Evolutionary conservation across 2,329 filamentous ascomycete species (phyloP), one percentile per base, ranked within the genome.

Genomic region (Didymella segeticola): DNA sequence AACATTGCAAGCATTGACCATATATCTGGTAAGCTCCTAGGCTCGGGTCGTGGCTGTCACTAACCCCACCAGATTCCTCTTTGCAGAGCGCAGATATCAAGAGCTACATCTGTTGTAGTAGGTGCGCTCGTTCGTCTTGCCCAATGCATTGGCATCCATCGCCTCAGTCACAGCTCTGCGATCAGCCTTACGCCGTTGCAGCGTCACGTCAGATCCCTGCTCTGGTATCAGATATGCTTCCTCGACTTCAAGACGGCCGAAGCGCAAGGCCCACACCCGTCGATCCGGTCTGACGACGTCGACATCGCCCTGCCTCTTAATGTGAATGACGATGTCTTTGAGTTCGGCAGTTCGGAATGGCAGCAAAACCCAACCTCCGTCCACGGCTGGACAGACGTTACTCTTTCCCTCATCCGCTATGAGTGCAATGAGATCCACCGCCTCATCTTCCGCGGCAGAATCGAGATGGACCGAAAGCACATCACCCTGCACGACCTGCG

Each of bases 141-240:
- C 7, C 72, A 75, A 47, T 74, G 72, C 55, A 73, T 75, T 34
- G 72, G 72, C 49, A 75, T 75, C 30, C 72, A 75, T 37, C 70
- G 72, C 20, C 57, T 72, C 14, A 69, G 63, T 25, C 65, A 73
- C 55, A 72, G 58, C 47, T 72, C 69, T 31, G 66, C 71, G 11
- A 69, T 66, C 39, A 71, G 64, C 33, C 62, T 75, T 2, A 74
- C 69, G 5, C 72, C 71, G 1, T 53, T 73, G 3, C 71, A 75
- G 56, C 66, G 71, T 7, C 72, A 75, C 39, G 67, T 73, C 3
- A 64, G 72, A 15, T 73, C 72, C 10, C 60, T 75, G 4, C 61
- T 75, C 17, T 75, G 72, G 72, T 72, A 75, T 47, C 71, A 75
- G 29, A 74, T 75, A 6, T 74, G 71, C 41, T 74, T 75, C 52